These are phyloP conservation scores for Citropsis articulata DNA, from an alignment of 345 rosid genomes.

Conservation along the genomic window DNA sequence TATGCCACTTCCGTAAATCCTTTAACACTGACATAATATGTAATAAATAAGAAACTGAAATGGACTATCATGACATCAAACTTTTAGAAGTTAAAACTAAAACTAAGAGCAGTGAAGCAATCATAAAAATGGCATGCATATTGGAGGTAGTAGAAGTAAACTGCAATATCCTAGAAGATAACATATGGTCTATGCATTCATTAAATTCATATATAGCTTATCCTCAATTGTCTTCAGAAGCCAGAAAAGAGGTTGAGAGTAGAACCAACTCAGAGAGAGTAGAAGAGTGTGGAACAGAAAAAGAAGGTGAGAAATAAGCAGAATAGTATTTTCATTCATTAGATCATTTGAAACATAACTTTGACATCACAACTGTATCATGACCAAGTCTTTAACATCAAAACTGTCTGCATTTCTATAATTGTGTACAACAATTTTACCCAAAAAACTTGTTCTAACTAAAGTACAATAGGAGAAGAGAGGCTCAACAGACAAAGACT, in stretches of 20 bases:
- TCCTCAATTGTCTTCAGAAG: too few relatives aligned
- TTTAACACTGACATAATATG: background rate
- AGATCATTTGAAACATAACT: background rate
- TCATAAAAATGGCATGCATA: background rate
- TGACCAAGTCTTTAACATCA: background rate
- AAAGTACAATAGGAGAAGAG: background rate
- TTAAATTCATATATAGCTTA: too few relatives aligned
- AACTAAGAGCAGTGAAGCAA: background rate
- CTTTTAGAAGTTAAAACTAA: background rate
- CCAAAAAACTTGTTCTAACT: background rate
- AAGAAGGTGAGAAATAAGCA: too few relatives aligned
- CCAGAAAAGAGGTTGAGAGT: too few relatives aligned
- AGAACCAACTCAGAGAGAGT: too few relatives aligned
- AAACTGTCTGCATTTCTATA: background rate
- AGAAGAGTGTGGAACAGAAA: too few relatives aligned
- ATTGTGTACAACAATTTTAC: background rate
- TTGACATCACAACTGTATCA: background rate
- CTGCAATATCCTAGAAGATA: background rate
- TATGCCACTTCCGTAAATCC: background rate
- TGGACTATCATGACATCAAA: too few relatives aligned
- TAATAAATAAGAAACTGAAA: background rate
- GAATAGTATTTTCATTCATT: background rate
- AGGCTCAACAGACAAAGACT: background rate
- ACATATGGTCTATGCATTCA: too few relatives aligned
- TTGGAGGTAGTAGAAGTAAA: background rate